Evolutionary conservation across 78 protist genomes (phyloP).

Genomic region (Cavenderia fasciculata): DNA sequence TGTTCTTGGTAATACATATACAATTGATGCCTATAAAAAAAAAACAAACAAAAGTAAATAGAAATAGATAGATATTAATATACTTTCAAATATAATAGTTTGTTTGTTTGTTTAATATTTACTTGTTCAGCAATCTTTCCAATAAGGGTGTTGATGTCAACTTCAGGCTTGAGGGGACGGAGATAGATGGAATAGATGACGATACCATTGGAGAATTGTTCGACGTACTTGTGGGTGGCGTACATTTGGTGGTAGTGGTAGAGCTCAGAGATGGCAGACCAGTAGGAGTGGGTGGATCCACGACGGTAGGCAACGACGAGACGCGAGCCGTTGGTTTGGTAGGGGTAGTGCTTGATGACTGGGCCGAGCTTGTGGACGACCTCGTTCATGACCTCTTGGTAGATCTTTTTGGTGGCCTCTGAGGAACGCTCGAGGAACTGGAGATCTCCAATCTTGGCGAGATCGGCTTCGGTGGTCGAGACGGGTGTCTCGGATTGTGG

Average conservation of each 20-base stretch:
- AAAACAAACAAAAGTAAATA: neutral
- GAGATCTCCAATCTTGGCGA: constrained; percentile 49
- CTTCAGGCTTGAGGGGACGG: constrained; percentile 59
- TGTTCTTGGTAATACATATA: constrained; percentile 70
- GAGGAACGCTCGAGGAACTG: constrained; percentile 50
- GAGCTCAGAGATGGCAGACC: constrained; percentile 61
- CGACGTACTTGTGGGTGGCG: constrained; percentile 74
- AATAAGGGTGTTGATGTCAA: constrained; percentile 58
- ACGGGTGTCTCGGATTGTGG: neutral
- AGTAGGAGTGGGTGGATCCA: constrained; percentile 73
- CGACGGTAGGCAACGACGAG: constrained; percentile 53
- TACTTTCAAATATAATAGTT: neutral
- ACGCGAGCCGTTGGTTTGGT: constrained; percentile 60
- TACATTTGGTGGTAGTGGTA: constrained; percentile 67
- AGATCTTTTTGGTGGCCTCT: constrained; percentile 35
- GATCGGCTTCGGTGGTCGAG: constrained; percentile 23
- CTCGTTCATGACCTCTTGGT: constrained; percentile 63
- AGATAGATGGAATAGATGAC: constrained; percentile 50
- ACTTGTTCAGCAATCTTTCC: constrained; percentile 75
- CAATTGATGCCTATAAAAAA: constrained; percentile 42
- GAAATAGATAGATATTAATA: neutral
- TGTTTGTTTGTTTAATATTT: neutral
- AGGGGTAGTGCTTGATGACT: constrained; percentile 65
- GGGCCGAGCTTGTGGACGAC: constrained; percentile 55
- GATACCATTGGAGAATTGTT: constrained; percentile 73